These are phyloP conservation scores for Heterobasidion parviporum DNA, from an alignment of 1,284 basidiomycete genomes.

Conservation along the genomic window DNA sequence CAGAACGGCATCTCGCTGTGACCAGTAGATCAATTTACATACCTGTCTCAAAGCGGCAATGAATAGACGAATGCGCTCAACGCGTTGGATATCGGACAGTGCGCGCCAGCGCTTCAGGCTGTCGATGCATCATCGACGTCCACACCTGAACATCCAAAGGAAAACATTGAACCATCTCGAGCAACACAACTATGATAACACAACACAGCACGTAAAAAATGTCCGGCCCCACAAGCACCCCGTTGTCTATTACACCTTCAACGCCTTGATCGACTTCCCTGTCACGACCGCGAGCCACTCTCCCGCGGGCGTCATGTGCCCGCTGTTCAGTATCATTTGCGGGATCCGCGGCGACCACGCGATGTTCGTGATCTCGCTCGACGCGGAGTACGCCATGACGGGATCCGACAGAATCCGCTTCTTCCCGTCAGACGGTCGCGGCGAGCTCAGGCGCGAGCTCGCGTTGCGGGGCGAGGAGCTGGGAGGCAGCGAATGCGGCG, in stretches of 20 bases:
- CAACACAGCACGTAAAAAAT: neutral
- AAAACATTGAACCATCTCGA: neutral
- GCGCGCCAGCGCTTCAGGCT: neutral
- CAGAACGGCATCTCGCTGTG: no score
- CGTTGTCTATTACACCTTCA: slow-evolving; percentile 60
- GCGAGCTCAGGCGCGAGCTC: slow-evolving; percentile 62
- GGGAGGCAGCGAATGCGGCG: slow-evolving; percentile 45
- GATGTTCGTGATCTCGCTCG: slow-evolving; percentile 76
- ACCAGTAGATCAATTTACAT: no score
- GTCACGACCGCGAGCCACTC: slow-evolving; percentile 90
- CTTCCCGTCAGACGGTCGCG: slow-evolving; percentile 62
- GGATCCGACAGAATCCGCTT: slow-evolving; percentile 68
- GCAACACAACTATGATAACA: neutral
- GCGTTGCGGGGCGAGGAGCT: slow-evolving; percentile 55
- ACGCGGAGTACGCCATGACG: slow-evolving; percentile 76
- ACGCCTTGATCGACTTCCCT: slow-evolving; percentile 74
- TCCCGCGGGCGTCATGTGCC: slow-evolving; percentile 64
- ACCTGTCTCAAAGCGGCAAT: no score
- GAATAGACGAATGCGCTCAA: no score
- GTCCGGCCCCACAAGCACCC: neutral
- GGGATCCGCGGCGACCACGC: slow-evolving; percentile 81
- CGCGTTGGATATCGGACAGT: no score
- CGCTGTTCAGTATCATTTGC: slow-evolving; percentile 64
- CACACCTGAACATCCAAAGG: neutral
- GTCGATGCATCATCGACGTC: neutral